phyloP scores from a whole-genome alignment of 345 rosid species.

The Eutrema heterophyllum region DNA sequence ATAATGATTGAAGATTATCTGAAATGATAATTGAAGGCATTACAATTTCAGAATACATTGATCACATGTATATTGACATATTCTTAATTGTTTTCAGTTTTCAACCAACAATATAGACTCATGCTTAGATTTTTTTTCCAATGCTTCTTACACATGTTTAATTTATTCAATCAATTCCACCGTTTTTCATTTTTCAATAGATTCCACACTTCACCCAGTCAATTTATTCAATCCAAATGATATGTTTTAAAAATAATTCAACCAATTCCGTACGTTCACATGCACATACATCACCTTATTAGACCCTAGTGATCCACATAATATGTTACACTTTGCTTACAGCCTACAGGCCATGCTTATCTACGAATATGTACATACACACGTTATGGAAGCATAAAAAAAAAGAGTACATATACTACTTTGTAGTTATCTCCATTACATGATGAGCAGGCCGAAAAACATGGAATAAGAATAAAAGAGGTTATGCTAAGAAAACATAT shows the following conservation, averaged over 20 bases:
- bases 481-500: conserved; percentile 25
- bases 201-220: background rate
- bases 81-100: background rate
- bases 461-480: background rate
- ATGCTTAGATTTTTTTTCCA: background rate
- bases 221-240: background rate
- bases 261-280: background rate
- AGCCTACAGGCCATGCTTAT: background rate
- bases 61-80: background rate
- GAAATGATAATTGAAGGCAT: too few species aligned
- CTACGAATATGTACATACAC: background rate
- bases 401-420: background rate
- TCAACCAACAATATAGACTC: background rate
- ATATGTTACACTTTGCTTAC: background rate
- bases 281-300: background rate
- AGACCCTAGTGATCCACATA: background rate
- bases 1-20: too few species aligned
- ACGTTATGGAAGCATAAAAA: background rate
- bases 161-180: background rate
- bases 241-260: background rate
- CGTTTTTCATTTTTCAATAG: background rate
- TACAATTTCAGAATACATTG: background rate
- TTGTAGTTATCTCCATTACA: background rate
- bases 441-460: background rate
- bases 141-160: background rate